phyloP scores from a whole-genome alignment of 768 basidiomycete genomes.

The Auricularia sp. region DNA sequence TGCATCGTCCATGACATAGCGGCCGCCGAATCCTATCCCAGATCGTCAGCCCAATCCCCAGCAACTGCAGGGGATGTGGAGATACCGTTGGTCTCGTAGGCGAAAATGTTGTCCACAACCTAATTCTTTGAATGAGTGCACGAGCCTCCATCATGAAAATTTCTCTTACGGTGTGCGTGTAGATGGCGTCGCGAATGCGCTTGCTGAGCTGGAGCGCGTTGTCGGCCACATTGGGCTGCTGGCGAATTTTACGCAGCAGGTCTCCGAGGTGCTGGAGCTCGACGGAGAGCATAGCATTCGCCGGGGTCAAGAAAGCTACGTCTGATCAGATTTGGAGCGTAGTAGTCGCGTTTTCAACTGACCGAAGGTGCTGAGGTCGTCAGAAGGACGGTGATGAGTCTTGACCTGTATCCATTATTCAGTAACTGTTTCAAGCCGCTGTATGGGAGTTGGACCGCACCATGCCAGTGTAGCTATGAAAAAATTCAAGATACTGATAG shows the following conservation, averaged over 20 bases:
- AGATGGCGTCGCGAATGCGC: conserved; percentile 50
- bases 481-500: not conserved
- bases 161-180: conserved; percentile 44
- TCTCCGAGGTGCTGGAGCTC: conserved; percentile 53
- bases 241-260: conserved; percentile 42
- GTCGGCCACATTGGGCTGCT: conserved; percentile 40
- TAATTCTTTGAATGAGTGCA: conserved; percentile 16
- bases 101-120: conserved; percentile 58
- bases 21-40: conserved; percentile 47
- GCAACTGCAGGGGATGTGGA: not conserved
- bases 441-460: conserved; percentile 12
- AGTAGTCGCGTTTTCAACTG: conserved; percentile 9
- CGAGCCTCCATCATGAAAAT: not conserved
- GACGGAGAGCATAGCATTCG: conserved; percentile 76
- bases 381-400: conserved; percentile 68
- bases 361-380: conserved; percentile 64
- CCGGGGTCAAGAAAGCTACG: conserved; percentile 64
- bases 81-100: conserved; percentile 67
- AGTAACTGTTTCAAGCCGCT: too few species aligned
- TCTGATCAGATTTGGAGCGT: too few species aligned
- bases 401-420: conserved; percentile 28
- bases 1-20: conserved; percentile 78
- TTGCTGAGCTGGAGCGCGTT: conserved; percentile 50
- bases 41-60: too few species aligned
- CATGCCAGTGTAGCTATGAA: conserved; percentile 45